Evolutionary conservation across 345 rosid genomes (phyloP).

Genomic region (Salix suchowensis): DNA sequence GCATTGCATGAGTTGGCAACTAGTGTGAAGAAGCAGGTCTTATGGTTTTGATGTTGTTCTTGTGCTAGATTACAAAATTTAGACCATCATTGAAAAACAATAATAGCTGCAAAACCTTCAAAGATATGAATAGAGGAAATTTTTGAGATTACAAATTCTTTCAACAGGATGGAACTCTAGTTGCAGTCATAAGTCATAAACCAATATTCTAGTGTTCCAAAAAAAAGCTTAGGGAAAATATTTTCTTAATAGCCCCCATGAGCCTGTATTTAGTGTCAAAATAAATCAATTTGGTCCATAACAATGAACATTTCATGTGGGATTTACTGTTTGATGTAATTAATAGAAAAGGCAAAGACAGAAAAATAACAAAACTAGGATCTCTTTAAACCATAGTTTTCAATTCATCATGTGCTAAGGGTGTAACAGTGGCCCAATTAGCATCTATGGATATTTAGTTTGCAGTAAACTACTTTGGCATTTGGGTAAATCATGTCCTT

Average conservation of each 20-base stretch:
- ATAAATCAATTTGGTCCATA: background rate
- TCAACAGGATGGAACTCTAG: background rate
- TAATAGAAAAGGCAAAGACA: background rate
- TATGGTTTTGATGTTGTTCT: background rate
- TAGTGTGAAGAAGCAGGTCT: background rate
- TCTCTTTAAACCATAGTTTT: background rate
- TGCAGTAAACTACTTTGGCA: background rate
- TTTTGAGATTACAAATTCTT: background rate
- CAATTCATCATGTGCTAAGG: background rate
- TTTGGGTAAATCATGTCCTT: background rate
- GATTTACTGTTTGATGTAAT: background rate
- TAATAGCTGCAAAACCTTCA: background rate
- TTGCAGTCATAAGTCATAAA: background rate
- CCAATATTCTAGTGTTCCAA: background rate
- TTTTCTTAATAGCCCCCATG: background rate
- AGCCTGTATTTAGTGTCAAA: background rate
- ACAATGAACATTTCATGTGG: background rate
- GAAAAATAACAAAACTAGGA: background rate
- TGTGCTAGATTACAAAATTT: background rate
- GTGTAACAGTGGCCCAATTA: background rate
- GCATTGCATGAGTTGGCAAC: background rate
- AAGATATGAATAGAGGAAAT: background rate
- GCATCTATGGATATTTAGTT: background rate
- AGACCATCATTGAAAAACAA: background rate
- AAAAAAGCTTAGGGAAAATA: background rate